phyloP scores from a whole-genome alignment of 306 rosid species.

The Cicer cuneatum region DNA sequence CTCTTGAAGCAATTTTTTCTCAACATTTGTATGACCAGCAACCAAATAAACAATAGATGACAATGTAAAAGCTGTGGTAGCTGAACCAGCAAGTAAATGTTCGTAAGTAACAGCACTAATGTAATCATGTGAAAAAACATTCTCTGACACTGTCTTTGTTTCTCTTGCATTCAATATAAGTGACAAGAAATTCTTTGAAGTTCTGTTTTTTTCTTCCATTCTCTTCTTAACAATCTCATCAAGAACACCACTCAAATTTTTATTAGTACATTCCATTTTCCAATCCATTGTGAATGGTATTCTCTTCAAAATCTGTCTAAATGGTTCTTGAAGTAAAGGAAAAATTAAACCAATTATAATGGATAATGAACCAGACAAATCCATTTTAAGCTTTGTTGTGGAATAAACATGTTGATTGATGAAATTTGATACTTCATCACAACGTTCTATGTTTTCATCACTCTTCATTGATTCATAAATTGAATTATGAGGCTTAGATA shows the following conservation, averaged over 20 bases:
- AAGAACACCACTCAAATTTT: constrained; percentile 61
- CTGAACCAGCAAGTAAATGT: constrained; percentile 90
- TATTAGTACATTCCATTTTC: constrained; percentile 71
- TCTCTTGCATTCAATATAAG: constrained; percentile 77
- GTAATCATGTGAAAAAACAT: constrained; percentile 70
- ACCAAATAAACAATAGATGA: constrained; percentile 84
- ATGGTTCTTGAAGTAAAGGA: constrained; percentile 84
- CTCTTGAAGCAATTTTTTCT: constrained; percentile 70
- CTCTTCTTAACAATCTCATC: constrained; percentile 76
- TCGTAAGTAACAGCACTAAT: constrained; percentile 86
- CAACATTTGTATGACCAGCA: constrained; percentile 81
- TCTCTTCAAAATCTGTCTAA: constrained; percentile 77
- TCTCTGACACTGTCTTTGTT: constrained; percentile 53
- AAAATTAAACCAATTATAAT: constrained; percentile 83
- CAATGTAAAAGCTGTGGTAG: constrained; percentile 81
- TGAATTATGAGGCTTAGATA: constrained; percentile 59
- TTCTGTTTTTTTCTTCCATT: constrained; percentile 56
- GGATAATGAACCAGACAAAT: constrained; percentile 90
- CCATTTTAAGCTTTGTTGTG: constrained; percentile 92
- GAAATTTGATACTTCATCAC: constrained; percentile 72
- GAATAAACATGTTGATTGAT: constrained; percentile 86
- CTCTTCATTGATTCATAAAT: constrained; percentile 45
- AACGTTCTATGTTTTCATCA: constrained; percentile 8
- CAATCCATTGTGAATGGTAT: constrained; percentile 84
- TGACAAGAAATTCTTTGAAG: constrained; percentile 75